Base-by-base conservation (phyloP, 306 rosid genomes). In the Fragaria vesca region DNA sequence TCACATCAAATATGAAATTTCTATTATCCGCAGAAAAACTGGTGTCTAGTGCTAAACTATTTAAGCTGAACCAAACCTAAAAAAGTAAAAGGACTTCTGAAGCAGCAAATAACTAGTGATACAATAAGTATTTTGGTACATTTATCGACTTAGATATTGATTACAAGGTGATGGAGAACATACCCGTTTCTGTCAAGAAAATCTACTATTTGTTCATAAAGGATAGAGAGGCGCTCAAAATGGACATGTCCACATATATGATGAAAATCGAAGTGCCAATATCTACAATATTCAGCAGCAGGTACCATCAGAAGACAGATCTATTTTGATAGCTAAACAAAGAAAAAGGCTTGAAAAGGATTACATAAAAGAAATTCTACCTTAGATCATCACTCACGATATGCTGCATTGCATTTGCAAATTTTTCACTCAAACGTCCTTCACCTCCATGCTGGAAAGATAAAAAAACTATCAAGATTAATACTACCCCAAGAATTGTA, bases 241-340 rank as follows among this genome's bases (percentile, higher is more conserved):
- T 93, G 97, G 86, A 95, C 71, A 40, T 93, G 99, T 74, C 99
- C 99, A 60, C 98, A 95, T 76, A 95, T 80, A 38, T 84, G 96
- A 85, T 95, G 99, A 74, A 93, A 95, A 86, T 95, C 99, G 43
- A 95, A 95, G 87, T 93, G 99, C 89, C 91, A 79, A 86, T 95
- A 95, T 87, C 97, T 95, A 75, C 88, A 90, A 76, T 70, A 65
- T 73, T 17, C 36, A 69, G 75, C 36, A 69, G 75, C 69, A 80
- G 30, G 47, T 76, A 73, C 72, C 77, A 80, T 58, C 50, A 80
- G 74, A 46, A 72, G 72, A 79, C 42, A 60, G 30, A 58, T 60
- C 69, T 58, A 67, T 69, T 18, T 63, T 32, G 21, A 34, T 32
- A 54, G 62, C 38, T 69, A 73, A 30, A 12, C 20, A 66, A 67